A percentile compares a stretch with the other conserved stretches of the same genome.
Conservation (phyloP, 2,329 filamentous ascomycete species). For the Microascus cirrosus region DNA sequence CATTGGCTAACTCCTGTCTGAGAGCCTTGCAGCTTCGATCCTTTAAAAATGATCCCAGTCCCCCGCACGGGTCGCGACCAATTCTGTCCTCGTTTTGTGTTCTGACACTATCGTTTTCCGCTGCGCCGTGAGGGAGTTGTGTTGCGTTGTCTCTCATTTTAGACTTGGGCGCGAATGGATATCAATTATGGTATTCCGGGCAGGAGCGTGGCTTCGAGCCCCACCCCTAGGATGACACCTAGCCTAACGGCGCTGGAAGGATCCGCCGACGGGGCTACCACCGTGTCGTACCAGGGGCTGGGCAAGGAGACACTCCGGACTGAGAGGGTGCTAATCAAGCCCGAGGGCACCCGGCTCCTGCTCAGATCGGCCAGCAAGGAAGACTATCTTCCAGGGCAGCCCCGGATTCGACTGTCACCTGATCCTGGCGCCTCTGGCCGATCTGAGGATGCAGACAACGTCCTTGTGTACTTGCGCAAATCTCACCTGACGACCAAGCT, state of each 20-base stretch:
- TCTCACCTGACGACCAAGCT: background rate
- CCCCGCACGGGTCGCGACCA: background rate
- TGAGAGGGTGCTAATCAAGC: background rate
- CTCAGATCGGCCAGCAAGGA: background rate
- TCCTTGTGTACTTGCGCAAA: background rate
- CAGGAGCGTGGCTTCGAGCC: background rate
- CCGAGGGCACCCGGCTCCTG: background rate
- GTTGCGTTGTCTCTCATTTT: too few species aligned
- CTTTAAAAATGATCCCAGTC: background rate
- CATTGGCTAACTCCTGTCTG: background rate
- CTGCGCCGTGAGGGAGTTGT: too few species aligned
- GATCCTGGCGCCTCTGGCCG: too few species aligned
- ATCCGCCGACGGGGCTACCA: background rate
- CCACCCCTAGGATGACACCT: background rate
- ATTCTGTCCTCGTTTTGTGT: too few species aligned
- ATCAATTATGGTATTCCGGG: too few species aligned
- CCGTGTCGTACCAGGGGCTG: background rate
- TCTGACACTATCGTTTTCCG: too few species aligned
- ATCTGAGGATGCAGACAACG: background rate
- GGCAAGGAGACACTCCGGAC: background rate
- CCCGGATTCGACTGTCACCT: background rate
- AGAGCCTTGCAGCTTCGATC: background rate
- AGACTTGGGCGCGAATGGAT: too few species aligned
- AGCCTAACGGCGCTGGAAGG: background rate
- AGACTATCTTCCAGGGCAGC: slow-evolving; percentile 1